Evolutionary conservation across 441 rosid genomes (phyloP), one percentile per base, ranked within the genome.

Genomic region (Euphorbia corollata): DNA sequence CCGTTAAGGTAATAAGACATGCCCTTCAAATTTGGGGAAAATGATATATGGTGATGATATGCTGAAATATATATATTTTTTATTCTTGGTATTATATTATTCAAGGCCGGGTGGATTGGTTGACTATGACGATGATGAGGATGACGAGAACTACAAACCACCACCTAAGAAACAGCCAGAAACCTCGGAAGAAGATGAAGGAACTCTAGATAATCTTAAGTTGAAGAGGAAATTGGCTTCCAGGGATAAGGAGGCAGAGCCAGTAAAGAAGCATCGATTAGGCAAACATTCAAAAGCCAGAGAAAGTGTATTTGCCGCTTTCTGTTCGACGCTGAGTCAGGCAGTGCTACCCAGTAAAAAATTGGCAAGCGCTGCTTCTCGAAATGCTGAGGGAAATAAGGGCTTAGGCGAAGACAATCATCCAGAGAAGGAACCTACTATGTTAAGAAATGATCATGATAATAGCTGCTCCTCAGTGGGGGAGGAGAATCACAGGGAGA

Each of bases 111-210:
- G 88, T 47, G 96, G 96, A 48, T 81, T 95, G 75, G 99, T 92
- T 67, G 99, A 92, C 74, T 95, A 95, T 51, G 99, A 90, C 15
- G 97, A 92, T 38, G 99, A 95, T 43, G 98, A 92, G 60, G 99
- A 91, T 60, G 99, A 95, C 27, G 93, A 88, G 74, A 95, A 89
- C 69, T 90, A 87, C 73, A 88, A 78, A 67, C 96, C 98, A 24
- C 97, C 98, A 53, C 97, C 94, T 2, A 81, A 75, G 80, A 90
- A 84, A 81, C 93, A 82, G 61, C 68, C 78, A 8, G 96, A 81
- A 77, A 71, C 72, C 19, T 70, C 74, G 5, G 90, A 86, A 66
- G 97, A 87, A 19, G 99, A 92, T 68, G 96, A 88, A 76, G 93
- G 86, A 62, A 69, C 72, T 54, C 69, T 85, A 79, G 94, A 80